phyloP scores from a whole-genome alignment of 805 yeast species.

The Osmozyma mogii region DNA sequence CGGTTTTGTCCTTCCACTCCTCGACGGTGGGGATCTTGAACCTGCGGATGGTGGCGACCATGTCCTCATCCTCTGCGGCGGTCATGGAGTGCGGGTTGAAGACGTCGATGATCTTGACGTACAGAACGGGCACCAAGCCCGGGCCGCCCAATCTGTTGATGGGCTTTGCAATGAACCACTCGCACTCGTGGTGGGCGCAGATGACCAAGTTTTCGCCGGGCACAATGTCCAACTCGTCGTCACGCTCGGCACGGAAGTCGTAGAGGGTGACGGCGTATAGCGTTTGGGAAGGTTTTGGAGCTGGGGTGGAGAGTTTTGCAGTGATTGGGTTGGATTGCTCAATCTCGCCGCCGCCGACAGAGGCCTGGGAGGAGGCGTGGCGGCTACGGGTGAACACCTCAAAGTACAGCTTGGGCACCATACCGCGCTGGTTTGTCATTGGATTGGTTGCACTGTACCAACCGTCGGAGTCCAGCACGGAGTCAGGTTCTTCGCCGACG shows the following conservation, averaged over 20 bases:
- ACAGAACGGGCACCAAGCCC: slow-evolving; percentile 88
- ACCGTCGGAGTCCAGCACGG: slow-evolving; percentile 32
- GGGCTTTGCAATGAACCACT: slow-evolving; percentile 98
- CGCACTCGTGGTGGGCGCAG: slow-evolving; percentile 93
- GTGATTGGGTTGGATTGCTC: slow-evolving; percentile 13
- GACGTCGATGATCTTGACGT: slow-evolving; percentile 79
- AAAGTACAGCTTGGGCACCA: slow-evolving; percentile 82
- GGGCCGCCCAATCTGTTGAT: slow-evolving; percentile 95
- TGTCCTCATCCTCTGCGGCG: slow-evolving; percentile 39
- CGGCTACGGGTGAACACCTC: slow-evolving; percentile 65
- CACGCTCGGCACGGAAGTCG: slow-evolving; percentile 75
- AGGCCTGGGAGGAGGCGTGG: slow-evolving; percentile 16
- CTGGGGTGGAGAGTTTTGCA: slow-evolving; percentile 10
- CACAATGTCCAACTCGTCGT: slow-evolving; percentile 76
- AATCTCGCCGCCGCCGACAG: slow-evolving; percentile 12
- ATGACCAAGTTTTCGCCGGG: slow-evolving; percentile 87
- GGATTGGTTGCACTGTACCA: slow-evolving; percentile 93
- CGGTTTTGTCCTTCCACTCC: slow-evolving; percentile 89
- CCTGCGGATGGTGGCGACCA: slow-evolving; percentile 42
- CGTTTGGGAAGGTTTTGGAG: slow-evolving; percentile 23
- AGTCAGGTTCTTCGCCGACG: slow-evolving; percentile 16
- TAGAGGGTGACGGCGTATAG: slow-evolving; percentile 81
- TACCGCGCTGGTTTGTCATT: slow-evolving; percentile 63
- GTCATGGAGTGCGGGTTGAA: slow-evolving; percentile 24
- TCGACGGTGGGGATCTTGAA: slow-evolving; percentile 86